These are phyloP conservation scores for Umbelopsis sp. DNA, from an alignment of 192 early-diverging fungal genomes.

Conservation along the genomic window DNA sequence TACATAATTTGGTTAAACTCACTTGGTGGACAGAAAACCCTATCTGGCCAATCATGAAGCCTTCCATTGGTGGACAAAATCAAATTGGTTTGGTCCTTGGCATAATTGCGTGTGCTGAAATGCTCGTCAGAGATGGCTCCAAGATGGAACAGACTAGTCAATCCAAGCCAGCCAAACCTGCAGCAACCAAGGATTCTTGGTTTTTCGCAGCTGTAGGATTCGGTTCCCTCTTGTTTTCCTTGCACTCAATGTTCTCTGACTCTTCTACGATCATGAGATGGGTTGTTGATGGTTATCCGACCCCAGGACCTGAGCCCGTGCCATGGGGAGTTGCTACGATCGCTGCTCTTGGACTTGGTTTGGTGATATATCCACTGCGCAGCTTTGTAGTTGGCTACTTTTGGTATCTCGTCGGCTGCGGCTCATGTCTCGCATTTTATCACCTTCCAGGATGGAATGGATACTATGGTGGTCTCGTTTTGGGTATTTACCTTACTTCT, in stretches of 20 bases:
- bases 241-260: conserved; percentile 80
- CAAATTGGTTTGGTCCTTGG: conserved; percentile 62
- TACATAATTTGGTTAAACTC: conserved; percentile 71
- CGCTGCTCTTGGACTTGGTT: conserved; percentile 57
- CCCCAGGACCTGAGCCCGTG: conserved; percentile 72
- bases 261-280: conserved; percentile 75
- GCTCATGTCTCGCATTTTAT: conserved; percentile 58
- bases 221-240: conserved; percentile 65
- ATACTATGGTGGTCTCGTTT: conserved; percentile 64
- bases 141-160: background rate
- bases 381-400: conserved; percentile 44
- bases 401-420: conserved; percentile 64
- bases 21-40: conserved; percentile 81
- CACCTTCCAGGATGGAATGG: conserved; percentile 60
- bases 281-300: conserved; percentile 74
- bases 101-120: conserved; percentile 58
- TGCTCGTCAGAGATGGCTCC: conserved; percentile 48
- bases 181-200: conserved; percentile 34
- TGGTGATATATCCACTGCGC: conserved; percentile 48
- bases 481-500: conserved; percentile 61
- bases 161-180: conserved; percentile 20
- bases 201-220: conserved; percentile 58
- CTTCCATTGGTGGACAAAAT: conserved; percentile 72
- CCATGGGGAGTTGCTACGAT: conserved; percentile 71
- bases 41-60: conserved; percentile 83